Evolutionary conservation across 106 monocot species (phyloP).

Genomic region (Iris macrosiphon): DNA sequence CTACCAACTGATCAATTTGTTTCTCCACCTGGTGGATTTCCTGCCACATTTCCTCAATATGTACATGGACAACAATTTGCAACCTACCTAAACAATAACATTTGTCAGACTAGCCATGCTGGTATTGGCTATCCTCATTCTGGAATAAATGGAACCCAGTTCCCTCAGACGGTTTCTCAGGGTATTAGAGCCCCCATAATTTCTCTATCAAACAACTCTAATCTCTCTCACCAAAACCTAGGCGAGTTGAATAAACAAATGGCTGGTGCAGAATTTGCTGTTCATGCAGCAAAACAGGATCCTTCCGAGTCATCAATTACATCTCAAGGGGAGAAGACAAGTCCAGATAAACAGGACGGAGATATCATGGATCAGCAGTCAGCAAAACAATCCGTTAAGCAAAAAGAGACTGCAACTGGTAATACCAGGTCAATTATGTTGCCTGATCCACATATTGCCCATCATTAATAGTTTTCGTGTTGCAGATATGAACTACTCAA

Average conservation of each 20-base stretch:
- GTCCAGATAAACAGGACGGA: not conserved
- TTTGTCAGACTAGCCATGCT: not conserved
- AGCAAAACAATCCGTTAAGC: conserved; percentile 3
- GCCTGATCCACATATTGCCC: not conserved
- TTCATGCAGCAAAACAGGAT: not conserved
- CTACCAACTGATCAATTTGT: conserved; percentile 7
- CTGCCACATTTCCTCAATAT: not conserved
- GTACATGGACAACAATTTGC: not conserved
- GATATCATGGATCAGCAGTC: conserved; percentile 6
- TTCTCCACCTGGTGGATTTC: not conserved
- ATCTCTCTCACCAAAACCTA: not conserved
- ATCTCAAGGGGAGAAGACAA: conserved; percentile 6
- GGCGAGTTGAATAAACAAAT: not conserved
- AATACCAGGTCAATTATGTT: not conserved
- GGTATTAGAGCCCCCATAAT: not conserved
- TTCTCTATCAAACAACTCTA: not conserved
- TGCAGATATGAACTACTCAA: conserved; percentile 11
- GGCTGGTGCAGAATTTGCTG: conserved; percentile 1
- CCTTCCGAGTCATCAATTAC: not conserved
- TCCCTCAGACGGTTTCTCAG: not conserved
- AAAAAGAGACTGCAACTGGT: conserved; percentile 13
- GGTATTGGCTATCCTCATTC: not conserved
- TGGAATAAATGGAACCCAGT: not conserved
- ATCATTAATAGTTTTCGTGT: conserved; percentile 3
- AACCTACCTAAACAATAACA: no score